Evolutionary conservation across 805 yeast species (phyloP).

Genomic region (Diddensiella santjacobensis): DNA sequence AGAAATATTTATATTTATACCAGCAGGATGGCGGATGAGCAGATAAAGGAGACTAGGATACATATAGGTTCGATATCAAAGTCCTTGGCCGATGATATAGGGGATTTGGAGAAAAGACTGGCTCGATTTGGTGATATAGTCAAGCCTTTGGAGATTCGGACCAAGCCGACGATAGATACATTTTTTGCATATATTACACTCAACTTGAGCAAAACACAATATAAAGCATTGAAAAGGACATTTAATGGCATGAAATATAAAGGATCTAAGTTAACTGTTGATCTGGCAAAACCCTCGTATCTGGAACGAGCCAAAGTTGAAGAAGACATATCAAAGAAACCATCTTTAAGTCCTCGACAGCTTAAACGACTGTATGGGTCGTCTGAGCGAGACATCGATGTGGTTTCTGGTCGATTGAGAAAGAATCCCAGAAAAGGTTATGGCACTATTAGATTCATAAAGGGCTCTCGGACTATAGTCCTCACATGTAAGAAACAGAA

Average conservation of each 20-base stretch:
- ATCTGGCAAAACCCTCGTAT: slow-evolving; percentile 58
- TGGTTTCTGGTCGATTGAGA: slow-evolving; percentile 60
- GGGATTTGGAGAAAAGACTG: slow-evolving; percentile 53
- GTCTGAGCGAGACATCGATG: slow-evolving; percentile 31
- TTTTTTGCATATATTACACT: slow-evolving; percentile 68
- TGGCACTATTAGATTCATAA: slow-evolving; percentile 57
- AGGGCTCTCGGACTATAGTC: slow-evolving; percentile 49
- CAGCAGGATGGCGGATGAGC: background rate
- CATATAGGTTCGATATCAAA: slow-evolving; percentile 69
- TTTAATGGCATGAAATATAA: slow-evolving; percentile 72
- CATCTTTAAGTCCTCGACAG: slow-evolving; percentile 24
- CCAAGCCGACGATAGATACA: slow-evolving; percentile 51
- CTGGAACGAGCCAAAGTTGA: slow-evolving; percentile 45
- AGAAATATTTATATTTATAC: background rate
- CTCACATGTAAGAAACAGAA: slow-evolving; percentile 67
- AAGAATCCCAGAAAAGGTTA: slow-evolving; percentile 47
- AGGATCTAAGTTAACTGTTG: slow-evolving; percentile 63
- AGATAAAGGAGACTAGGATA: slow-evolving; percentile 35
- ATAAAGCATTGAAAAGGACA: slow-evolving; percentile 48
- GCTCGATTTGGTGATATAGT: slow-evolving; percentile 56
- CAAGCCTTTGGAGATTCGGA: slow-evolving; percentile 46
- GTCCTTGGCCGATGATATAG: slow-evolving; percentile 42
- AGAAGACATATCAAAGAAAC: background rate
- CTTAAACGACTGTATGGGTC: slow-evolving; percentile 32
- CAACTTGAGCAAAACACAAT: slow-evolving; percentile 44